Conservation (phyloP, 345 rosid species). For the Clausena lansium region DNA sequence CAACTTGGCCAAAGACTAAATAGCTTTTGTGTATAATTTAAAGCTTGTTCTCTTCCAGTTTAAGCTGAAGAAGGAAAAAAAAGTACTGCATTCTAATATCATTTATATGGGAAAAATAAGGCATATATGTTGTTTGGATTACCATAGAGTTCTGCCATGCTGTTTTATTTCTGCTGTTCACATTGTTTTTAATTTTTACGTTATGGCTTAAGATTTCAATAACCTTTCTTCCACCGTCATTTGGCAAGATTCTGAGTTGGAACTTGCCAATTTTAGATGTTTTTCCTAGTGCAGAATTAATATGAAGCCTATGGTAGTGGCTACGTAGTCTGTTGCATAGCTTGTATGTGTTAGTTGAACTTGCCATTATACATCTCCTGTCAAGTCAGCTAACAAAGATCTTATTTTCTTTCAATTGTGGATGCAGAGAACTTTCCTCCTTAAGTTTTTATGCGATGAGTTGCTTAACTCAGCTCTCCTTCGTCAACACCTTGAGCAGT, state of each 20-base stretch:
- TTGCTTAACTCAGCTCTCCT: conserved; percentile 74
- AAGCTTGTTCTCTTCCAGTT: neutral
- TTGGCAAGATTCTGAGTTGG: neutral
- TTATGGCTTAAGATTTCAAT: neutral
- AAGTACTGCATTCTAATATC: neutral
- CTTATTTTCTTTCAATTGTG: conserved; percentile 14
- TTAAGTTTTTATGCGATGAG: conserved; percentile 88
- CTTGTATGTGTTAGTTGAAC: neutral
- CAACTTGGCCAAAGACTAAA: neutral
- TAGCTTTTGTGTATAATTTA: conserved; percentile 4
- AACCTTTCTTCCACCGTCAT: neutral
- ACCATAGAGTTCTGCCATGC: neutral
- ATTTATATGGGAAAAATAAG: neutral
- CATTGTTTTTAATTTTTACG: no score
- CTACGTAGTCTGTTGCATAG: neutral
- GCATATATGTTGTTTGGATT: conserved; percentile 2
- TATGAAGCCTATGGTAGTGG: neutral
- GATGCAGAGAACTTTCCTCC: conserved; percentile 78
- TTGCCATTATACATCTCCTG: conserved; percentile 2
- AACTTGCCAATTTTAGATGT: neutral
- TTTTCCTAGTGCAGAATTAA: neutral
- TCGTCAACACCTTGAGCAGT: conserved; percentile 93
- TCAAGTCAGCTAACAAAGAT: conserved; percentile 13
- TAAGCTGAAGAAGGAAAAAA: neutral
- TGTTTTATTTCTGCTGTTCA: neutral